phyloP scores from a whole-genome alignment of 352 stramenopile genomes.

The Phytophthora litchii region DNA sequence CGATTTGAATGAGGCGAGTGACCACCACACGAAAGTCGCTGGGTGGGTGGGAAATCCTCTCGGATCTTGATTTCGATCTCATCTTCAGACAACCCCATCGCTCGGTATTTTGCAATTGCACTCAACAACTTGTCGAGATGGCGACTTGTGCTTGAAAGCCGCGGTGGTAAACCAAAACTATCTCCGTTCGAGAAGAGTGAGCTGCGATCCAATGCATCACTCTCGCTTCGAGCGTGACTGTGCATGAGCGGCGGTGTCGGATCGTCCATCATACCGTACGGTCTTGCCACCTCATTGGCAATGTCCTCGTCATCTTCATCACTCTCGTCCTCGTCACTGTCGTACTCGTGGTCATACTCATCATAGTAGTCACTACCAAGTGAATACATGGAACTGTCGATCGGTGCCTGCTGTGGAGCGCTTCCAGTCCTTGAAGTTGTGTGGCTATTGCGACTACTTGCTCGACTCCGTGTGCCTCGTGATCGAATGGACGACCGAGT shows the following conservation, averaged over 20 bases:
- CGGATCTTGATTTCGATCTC: constrained; percentile 74
- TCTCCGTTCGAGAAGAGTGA: constrained; percentile 61
- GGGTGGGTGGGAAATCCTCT: constrained; percentile 61
- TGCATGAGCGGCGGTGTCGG: constrained; percentile 38
- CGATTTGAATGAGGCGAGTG: constrained; percentile 13
- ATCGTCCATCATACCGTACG: constrained; percentile 43
- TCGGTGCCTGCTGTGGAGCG: constrained; percentile 14
- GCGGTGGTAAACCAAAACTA: constrained; percentile 59
- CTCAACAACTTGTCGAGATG: constrained; percentile 66
- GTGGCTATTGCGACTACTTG: constrained; percentile 44
- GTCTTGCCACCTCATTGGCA: constrained; percentile 71
- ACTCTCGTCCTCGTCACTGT: constrained; percentile 44
- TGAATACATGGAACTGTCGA: constrained; percentile 41
- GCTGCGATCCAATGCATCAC: constrained; percentile 35
- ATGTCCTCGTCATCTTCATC: constrained; percentile 77
- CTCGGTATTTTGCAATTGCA: constrained; percentile 69
- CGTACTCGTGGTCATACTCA: constrained; percentile 49
- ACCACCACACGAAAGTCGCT: constrained; percentile 38
- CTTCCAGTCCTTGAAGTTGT: constrained; percentile 10
- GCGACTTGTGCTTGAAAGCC: constrained; percentile 62
- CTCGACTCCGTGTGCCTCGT: constrained; percentile 31
- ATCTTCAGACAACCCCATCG: constrained; percentile 58
- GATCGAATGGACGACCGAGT: constrained; percentile 26
- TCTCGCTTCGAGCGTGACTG: constrained; percentile 28
- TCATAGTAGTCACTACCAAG: constrained; percentile 52